Evolutionary conservation across 2,329 filamentous ascomycete genomes (phyloP), one percentile per base, ranked within the genome.

Genomic region (Aspergillus persii): DNA sequence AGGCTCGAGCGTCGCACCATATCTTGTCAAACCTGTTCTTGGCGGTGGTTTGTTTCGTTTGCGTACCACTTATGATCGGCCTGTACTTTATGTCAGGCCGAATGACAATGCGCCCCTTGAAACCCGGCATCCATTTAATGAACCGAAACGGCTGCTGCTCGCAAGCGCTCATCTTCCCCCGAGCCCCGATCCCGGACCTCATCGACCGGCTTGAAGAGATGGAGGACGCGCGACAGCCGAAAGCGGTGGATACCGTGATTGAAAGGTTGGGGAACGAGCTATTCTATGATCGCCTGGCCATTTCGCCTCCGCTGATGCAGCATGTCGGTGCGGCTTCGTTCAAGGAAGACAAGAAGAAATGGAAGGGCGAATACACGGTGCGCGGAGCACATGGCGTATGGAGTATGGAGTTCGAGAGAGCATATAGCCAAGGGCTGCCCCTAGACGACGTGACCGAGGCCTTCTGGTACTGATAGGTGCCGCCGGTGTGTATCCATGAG

Each of bases 121-220:
- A 70, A 2, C 59, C 63, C 5, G 77, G 78, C 3, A 66, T 81
- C 6, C 71, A 75, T 54, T 58, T 69, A 26, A 80, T 80, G 78
- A 69, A 76, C n/a, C 61, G 70, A 6, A 77, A 74, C 52, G 78
- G 77, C 11, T 80, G 78, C 64, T 81, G 78, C 61, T 73, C 74
- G 6, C 79, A 81, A 66, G 79, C 71, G 5, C 70, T 80, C 3
- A 68, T 80, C 12, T 81, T 79, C 51, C 76, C 78, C 1, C 73
- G 73, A 3, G 60, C 64, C n/a, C 61, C 59, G n/a, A 56, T 65
- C 1, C 65, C 66, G 1, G 39, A 29, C n/a, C 56, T 68, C 12
- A 53, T 65, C 8, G 55, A 60, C 2, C 58, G 62, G 46, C 56
- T 68, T 27, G 52, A 64, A 26, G 49, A 63, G n/a, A 53, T 58